A percentile compares a stretch with the other conserved stretches of the same genome.
Evolutionary conservation across 2,329 filamentous ascomycete species (phyloP).

Genomic region (Fusarium pseudoanthophilum): DNA sequence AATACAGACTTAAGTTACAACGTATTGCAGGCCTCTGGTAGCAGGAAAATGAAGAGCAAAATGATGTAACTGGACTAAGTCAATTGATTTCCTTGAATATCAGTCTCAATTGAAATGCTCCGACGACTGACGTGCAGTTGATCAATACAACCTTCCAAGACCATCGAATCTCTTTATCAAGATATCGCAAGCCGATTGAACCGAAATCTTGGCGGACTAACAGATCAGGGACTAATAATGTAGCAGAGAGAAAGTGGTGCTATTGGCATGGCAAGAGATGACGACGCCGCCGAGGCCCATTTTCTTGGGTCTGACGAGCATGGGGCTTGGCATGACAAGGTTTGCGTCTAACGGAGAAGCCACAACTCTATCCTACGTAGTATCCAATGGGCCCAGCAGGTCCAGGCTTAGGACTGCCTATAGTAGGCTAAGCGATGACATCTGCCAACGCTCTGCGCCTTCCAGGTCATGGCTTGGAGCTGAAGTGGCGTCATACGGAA

Average conservation of each 20-base stretch:
- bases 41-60: background rate
- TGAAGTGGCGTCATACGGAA: slow-evolving; percentile 19
- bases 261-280: slow-evolving; percentile 1
- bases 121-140: background rate
- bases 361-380: background rate
- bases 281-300: slow-evolving; percentile 7
- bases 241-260: background rate
- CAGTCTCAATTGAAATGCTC: background rate
- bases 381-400: background rate
- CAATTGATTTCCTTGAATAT: background rate
- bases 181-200: background rate
- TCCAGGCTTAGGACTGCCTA: background rate
- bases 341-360: slow-evolving; percentile 8
- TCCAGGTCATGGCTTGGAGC: background rate
- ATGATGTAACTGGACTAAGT: background rate
- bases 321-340: slow-evolving; percentile 16
- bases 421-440: slow-evolving; percentile 1
- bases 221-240: background rate
- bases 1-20: background rate
- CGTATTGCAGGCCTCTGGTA: background rate
- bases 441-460: slow-evolving; percentile 18
- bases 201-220: background rate
- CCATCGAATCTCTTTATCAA: background rate
- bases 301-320: slow-evolving; percentile 18
- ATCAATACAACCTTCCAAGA: background rate